Evolutionary conservation across 2,329 filamentous ascomycete species (phyloP).

Genomic region (Botrytis hyacinthi): DNA sequence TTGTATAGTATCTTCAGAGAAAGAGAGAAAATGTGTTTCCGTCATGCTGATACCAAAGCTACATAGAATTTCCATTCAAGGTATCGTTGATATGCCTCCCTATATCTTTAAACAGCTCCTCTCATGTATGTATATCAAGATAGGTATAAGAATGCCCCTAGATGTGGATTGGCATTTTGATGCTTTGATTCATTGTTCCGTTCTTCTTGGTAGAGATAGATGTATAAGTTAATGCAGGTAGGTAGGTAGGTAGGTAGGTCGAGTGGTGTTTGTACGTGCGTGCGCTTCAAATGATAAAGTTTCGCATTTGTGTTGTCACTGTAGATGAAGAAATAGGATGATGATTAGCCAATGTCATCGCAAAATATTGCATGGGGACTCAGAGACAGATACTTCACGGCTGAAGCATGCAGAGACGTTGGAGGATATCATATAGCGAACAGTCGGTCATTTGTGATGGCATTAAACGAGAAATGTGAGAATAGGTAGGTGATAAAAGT

Average conservation of each 20-base stretch:
- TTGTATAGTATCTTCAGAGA: background rate
- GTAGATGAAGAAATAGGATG: background rate
- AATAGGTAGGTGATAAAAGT: background rate
- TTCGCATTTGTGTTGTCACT: background rate
- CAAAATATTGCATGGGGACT: background rate
- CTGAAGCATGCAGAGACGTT: background rate
- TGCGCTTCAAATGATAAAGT: background rate
- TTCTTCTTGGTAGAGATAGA: background rate
- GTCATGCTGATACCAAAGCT: background rate
- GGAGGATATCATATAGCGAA: background rate
- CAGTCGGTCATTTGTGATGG: background rate
- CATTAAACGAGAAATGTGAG: background rate
- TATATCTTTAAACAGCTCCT: background rate
- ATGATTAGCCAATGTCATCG: background rate
- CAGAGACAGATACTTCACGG: background rate
- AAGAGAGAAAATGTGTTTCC: background rate
- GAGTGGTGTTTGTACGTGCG: background rate
- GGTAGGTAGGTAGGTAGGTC: background rate
- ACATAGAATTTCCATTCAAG: background rate
- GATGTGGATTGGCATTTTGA: background rate
- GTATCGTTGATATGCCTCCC: background rate
- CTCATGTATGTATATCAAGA: background rate
- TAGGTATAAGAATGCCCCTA: background rate
- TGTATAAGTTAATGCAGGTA: too few species aligned
- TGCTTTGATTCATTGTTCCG: background rate